phyloP scores from a whole-genome alignment of 441 rosid species.

The Populus hybrid region DNA sequence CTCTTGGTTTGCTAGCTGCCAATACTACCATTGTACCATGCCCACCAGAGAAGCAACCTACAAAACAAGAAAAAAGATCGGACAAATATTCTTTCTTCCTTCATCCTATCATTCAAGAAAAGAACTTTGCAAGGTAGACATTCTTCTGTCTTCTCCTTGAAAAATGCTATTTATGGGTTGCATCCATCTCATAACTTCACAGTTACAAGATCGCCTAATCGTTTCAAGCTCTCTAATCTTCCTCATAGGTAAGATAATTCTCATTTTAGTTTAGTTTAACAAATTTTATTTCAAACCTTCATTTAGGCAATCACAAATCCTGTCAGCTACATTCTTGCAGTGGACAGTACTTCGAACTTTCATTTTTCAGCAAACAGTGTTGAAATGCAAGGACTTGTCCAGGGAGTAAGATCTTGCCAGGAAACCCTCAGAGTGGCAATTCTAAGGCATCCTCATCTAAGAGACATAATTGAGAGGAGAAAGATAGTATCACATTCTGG shows the following conservation, averaged over 20 bases:
- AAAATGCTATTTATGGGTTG: conserved; percentile 2
- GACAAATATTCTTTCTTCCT: conserved; percentile 14
- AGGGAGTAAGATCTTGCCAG: conserved; percentile 35
- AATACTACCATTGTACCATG: neutral
- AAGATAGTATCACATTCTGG: conserved; percentile 30
- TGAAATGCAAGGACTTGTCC: conserved; percentile 38
- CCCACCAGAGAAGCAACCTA: conserved; percentile 20
- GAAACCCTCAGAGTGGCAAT: conserved; percentile 31
- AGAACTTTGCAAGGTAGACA: conserved; percentile 26
- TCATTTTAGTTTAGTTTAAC: neutral
- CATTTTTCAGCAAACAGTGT: neutral
- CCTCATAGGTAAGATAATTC: conserved; percentile 15
- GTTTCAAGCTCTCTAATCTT: conserved; percentile 7
- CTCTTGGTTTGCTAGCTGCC: neutral
- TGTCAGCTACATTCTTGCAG: neutral
- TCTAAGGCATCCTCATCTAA: conserved; percentile 12
- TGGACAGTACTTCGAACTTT: neutral
- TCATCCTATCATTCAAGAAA: conserved; percentile 29
- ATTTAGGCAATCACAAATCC: neutral
- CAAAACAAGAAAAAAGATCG: conserved; percentile 11
- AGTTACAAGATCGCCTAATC: conserved; percentile 7
- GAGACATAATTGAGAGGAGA: conserved; percentile 2
- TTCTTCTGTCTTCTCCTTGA: conserved; percentile 15
- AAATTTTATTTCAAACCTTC: neutral
- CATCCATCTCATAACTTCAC: conserved; percentile 13